Base-by-base conservation (phyloP, 2,329 filamentous ascomycete species). In the Curvularia sp. region DNA sequence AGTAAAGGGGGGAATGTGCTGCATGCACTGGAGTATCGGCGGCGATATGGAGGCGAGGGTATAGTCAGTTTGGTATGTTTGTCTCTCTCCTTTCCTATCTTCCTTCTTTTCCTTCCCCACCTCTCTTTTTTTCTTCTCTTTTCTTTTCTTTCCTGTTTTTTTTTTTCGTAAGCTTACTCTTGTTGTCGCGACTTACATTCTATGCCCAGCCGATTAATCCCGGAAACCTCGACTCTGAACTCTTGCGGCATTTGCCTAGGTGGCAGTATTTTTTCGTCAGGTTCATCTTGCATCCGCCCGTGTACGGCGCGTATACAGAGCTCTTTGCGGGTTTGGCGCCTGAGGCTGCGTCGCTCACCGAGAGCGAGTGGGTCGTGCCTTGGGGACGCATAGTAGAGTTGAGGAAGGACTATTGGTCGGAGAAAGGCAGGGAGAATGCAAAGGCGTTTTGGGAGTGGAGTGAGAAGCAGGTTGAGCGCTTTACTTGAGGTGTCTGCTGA, bases 401-500 rank as follows among this genome's bases (percentile, higher is more conserved):
- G 18, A 55, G 65, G 10, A 51, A 59, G 8, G 68, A 72, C 52
- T 36, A 80, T 12, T 67, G 67, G 3, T 61, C 69, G 2, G 71
- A 7, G 74, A 72, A 3, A 58, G 56, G 63, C 1, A 53, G 69
- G 3, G 78, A 75, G 0, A 70, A 75, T 38, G 77, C 74, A 2
- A 60, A 71, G 42, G 70, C 74, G 48, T 81, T 82, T 54, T 82
- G 79, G 80, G 73, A 79, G 7, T 83, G 79, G 80, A 74, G 71
- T 25, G 80, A 82, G 54, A 73, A 78, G 50, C 61, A 70, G 57
- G 63, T 68, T 18, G 50, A 53, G 48, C 54, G 43, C 39, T 70
- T 61, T 49, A 19, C 49, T 43, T 69, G 49, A 64, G 38, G 18
- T 36, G 6, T n/a, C 9, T 36, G 15, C 7, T 13, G 34, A 36